Evolutionary conservation across 352 stramenopile genomes (phyloP).

Genomic region (Pythium insidiosum): DNA sequence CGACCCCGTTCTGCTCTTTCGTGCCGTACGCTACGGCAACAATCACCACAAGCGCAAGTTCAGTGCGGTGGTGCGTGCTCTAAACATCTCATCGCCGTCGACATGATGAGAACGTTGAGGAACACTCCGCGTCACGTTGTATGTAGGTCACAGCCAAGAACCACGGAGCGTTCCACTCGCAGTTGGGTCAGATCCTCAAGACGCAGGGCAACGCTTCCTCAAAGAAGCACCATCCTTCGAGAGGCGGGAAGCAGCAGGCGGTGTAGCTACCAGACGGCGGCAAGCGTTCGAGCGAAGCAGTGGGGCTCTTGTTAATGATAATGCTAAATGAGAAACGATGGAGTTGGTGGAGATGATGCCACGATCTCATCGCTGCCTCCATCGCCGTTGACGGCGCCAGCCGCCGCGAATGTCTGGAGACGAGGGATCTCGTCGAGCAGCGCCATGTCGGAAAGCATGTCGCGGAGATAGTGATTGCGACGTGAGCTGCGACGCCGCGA

Average conservation of each 20-base stretch:
- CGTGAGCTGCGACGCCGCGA: conserved; percentile 51
- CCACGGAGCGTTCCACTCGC: conserved; percentile 57
- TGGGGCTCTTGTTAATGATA: too few species aligned
- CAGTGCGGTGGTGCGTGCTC: conserved; percentile 55
- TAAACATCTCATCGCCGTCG: background rate
- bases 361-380: conserved; percentile 43
- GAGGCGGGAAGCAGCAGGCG: too few species aligned
- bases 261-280: too few species aligned
- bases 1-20: conserved; percentile 64
- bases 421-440: conserved; percentile 36
- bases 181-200: conserved; percentile 67
- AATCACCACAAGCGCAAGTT: conserved; percentile 86
- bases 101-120: too few species aligned
- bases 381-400: background rate
- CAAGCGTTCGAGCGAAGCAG: too few species aligned
- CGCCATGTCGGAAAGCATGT: conserved; percentile 62
- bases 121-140: too few species aligned
- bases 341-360: too few species aligned
- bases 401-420: conserved; percentile 3
- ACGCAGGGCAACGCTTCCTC: conserved; percentile 55
- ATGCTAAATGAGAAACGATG: too few species aligned
- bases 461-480: conserved; percentile 70
- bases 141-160: conserved; percentile 42
- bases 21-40: conserved; percentile 73
- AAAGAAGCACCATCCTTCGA: too few species aligned